Base-by-base conservation (phyloP, 2,329 filamentous ascomycete species). In the Trichoderma sp. region DNA sequence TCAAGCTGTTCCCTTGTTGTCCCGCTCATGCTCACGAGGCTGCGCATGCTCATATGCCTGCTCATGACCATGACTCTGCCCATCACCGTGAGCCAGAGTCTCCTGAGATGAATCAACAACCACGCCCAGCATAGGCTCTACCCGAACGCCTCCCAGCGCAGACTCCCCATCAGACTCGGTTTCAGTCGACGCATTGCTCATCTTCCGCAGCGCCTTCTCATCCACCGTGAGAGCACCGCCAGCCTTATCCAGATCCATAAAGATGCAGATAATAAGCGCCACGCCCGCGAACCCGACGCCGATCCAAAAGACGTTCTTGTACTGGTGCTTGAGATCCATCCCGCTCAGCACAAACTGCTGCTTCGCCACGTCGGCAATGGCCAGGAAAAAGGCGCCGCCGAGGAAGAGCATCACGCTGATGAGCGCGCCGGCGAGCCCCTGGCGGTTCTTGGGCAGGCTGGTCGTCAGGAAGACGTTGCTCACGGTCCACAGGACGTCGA, bases 391-490 rank as follows among this genome's bases (percentile, higher is more conserved):
- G 2, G 86, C 86, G 60, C 89, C 87, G 5, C 86, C 86, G 5
- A 90, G 74, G 70, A 88, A 86, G 10, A 90, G 72, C 1, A 88
- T 75, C 24, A 82, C 82, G 73, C 88, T 90, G 68, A 88, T 84
- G 51, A 90, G 72, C 0, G 85, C 87, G 2, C 88, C 88, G 0
- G 87, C 88, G 2, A 90, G 75, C 0, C 88, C 88, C 70, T 91
- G 88, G 67, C 83, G 79, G 12, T 80, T 77, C 7, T 79, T 79
- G 0, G 87, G 85, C 58, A 90, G 73, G 17, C 80, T 84, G 0
- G 87, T 90, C 0, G 88, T 90, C 61, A 89, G 84, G 73, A 90
- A 90, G 60, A 90, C 83, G 67, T 88, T 90, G 39, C 86, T 82
- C 2, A 90, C 80, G 65, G 85, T 90, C 75, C 85, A 90, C 7